These are phyloP conservation scores for Botrytis sinoallii DNA, from an alignment of 2,329 filamentous ascomycete species.

Conservation along the genomic window DNA sequence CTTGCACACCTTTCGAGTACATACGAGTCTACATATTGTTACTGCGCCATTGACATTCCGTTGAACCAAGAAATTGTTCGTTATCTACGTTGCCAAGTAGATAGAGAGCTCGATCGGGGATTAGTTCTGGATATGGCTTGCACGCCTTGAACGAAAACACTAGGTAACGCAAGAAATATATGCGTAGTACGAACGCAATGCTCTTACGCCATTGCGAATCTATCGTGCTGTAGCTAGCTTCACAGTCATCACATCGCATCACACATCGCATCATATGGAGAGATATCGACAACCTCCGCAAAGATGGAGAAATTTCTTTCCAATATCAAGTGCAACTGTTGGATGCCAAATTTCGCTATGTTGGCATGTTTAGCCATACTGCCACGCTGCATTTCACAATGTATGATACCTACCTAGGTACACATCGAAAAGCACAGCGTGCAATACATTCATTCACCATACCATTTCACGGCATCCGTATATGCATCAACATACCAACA, in stretches of 20 bases:
- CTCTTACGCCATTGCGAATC: neutral
- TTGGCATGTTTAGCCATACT: neutral
- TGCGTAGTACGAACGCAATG: neutral
- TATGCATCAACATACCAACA: neutral
- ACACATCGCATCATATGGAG: neutral
- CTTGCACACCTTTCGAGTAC: neutral
- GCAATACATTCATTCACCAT: neutral
- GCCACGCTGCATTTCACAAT: neutral
- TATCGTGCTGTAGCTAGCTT: neutral
- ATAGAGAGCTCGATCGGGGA: neutral
- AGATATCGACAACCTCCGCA: neutral
- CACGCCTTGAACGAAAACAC: neutral
- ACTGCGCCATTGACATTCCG: neutral
- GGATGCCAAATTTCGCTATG: neutral
- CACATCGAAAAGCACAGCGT: neutral
- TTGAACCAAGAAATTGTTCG: neutral
- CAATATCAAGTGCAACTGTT: neutral
- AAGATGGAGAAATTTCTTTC: no score
- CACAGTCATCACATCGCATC: neutral
- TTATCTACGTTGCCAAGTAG: slow-evolving; percentile 12
- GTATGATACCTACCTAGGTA: neutral
- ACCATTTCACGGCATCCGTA: neutral
- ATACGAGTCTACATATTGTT: neutral
- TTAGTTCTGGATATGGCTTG: neutral
- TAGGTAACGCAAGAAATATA: neutral